phyloP scores from a whole-genome alignment of 495 filamentous ascomycete genomes.

The Penicillium samsonianum region DNA sequence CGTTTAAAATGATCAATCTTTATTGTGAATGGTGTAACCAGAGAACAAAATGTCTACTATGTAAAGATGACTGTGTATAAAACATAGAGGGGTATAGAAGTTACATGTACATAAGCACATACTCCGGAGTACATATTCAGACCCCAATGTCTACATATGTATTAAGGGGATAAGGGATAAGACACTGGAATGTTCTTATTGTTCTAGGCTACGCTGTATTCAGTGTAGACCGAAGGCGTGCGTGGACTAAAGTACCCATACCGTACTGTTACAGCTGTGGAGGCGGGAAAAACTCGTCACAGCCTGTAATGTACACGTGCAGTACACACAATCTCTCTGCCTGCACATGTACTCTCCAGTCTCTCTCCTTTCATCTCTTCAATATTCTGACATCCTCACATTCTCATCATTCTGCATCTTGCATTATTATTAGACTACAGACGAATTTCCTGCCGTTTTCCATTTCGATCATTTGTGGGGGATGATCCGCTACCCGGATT shows the following conservation, averaged over 20 bases:
- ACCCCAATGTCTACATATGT: too few species aligned
- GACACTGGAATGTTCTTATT: not conserved
- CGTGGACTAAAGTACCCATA: conserved; percentile 11
- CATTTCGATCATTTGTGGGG: conserved; percentile 11
- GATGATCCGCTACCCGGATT: conserved; percentile 30
- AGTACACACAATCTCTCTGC: conserved; percentile 30
- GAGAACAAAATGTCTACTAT: not conserved
- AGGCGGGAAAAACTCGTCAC: conserved; percentile 14
- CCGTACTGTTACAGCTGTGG: not conserved
- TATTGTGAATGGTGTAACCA: not conserved
- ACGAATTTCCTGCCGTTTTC: not conserved
- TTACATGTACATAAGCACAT: not conserved
- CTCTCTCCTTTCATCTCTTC: conserved; percentile 9
- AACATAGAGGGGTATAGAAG: not conserved
- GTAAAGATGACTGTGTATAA: not conserved
- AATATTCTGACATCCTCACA: not conserved
- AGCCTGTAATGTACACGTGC: conserved; percentile 16
- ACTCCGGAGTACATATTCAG: too few species aligned
- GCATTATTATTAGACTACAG: not conserved
- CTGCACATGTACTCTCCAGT: not conserved
- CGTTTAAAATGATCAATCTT: not conserved
- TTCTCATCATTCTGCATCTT: conserved; percentile 6
- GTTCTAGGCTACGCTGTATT: conserved; percentile 5
- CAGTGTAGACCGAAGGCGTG: conserved; percentile 1
- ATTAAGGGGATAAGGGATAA: not conserved